Evolutionary conservation across 305 asterid species (phyloP), one percentile per base, ranked within the genome.

Genomic region (Plantago lanceolata): DNA sequence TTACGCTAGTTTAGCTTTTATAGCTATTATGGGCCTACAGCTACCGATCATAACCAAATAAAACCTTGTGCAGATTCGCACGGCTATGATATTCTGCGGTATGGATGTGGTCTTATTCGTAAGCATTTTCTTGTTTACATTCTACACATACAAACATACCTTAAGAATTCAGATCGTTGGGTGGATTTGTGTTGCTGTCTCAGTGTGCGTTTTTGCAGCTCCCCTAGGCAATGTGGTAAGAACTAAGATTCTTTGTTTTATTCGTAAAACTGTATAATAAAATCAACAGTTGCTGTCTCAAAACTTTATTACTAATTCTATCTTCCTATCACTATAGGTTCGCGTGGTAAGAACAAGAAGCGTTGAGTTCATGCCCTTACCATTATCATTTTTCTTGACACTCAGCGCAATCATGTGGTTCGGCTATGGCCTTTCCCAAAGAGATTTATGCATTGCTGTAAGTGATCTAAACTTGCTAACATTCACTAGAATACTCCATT

Each of bases 331-430:
- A 5, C 48, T 6, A 47, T 81, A 89, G 95, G 73, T 81, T 62
- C 85, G 78, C 63, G 96, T 89, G n/a, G 75, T 86, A 8, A 73
- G 87, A 63, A 89, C 93, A 1, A 71, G 84, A 16, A 89, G 93
- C 45, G 90, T 82, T 2, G 93, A 89, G 61, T 89, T 81, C 85
- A 78, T 89, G 95, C 93, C 95, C 0, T 74, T 89, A 64, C 59
- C 75, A n/a, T 69, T 89, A 73, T 86, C 95, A 5, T 78, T 84
- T 35, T 77, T 79, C 79, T 77, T 89, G 79, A 86, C 96, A 2
- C 29, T 86, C 57, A 85, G 85, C 45, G 96, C 95, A 18, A 63
- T 89, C 47, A 72, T 77, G 79, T 89, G 95, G 96, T 84, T 86
- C 54, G 75, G 74, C 14, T 89, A 89, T 49, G 96, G 96, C 4